phyloP scores from a whole-genome alignment of 805 yeast genomes.

The Wickerhamiella spandovensis region DNA sequence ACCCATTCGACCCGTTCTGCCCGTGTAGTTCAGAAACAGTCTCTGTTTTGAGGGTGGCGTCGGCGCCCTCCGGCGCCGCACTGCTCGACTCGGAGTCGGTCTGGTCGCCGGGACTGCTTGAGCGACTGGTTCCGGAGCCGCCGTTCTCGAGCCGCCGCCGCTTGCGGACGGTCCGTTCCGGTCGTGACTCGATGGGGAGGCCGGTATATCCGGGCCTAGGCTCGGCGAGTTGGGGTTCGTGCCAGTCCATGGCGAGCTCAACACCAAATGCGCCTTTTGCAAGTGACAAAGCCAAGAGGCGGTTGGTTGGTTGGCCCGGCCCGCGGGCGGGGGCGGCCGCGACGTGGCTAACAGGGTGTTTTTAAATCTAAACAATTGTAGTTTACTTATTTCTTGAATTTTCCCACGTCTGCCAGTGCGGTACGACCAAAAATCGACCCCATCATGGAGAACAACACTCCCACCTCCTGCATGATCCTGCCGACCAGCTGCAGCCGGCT shows the following conservation, averaged over 20 bases:
- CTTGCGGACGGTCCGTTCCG: constrained; percentile 23
- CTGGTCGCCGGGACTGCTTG: background rate
- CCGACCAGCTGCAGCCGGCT: no score
- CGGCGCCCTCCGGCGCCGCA: background rate
- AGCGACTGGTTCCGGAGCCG: background rate
- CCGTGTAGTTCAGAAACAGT: no score
- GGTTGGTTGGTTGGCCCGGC: constrained; percentile 4
- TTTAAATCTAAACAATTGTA: no score
- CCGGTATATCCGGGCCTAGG: constrained; percentile 58
- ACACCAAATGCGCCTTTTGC: background rate
- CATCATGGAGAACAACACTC: no score
- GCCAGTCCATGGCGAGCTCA: constrained; percentile 23
- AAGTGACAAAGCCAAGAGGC: background rate
- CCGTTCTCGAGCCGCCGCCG: constrained; percentile 21
- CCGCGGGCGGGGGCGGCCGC: background rate
- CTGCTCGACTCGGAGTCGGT: background rate
- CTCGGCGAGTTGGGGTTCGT: constrained; percentile 46
- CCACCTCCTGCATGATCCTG: no score
- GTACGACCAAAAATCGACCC: no score
- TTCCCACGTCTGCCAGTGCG: no score
- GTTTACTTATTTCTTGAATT: no score
- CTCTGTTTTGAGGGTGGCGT: background rate
- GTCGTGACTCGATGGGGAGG: constrained; percentile 54
- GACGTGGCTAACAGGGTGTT: no score
- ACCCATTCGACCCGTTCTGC: background rate